phyloP scores from a whole-genome alignment of 192 early-diverging fungal species.

The Linnemannia exigua region DNA sequence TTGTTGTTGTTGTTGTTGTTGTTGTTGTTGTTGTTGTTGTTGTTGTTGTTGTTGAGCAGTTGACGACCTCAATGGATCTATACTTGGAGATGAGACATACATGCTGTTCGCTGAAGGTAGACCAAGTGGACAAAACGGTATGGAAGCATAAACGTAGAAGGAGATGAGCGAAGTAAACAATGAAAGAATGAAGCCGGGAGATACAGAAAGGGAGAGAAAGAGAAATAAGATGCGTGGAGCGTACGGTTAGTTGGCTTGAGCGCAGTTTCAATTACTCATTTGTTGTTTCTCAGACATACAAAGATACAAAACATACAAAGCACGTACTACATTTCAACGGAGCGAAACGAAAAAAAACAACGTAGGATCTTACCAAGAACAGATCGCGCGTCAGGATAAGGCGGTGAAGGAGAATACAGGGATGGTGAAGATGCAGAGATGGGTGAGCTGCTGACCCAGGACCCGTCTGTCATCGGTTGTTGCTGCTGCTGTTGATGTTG shows the following conservation, averaged over 20 bases:
- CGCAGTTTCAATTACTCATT: not conserved
- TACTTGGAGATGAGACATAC: constrained; percentile 5
- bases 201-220: not conserved
- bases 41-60: not conserved
- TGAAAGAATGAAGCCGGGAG: not conserved
- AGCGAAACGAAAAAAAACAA: not conserved
- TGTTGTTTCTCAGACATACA: not conserved
- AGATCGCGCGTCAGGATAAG: not conserved
- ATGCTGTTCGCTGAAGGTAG: not conserved
- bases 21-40: too few relatives aligned
- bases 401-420: not conserved
- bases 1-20: too few relatives aligned
- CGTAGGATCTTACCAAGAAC: not conserved
- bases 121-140: not conserved
- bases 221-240: not conserved
- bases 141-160: not conserved
- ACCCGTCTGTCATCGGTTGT: not conserved
- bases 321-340: not conserved
- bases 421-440: not conserved
- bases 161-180: not conserved
- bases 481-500: constrained; percentile 22
- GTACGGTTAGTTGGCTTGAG: not conserved
- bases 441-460: not conserved
- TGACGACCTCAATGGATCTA: not conserved
- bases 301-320: not conserved